Evolutionary conservation across 179 eudicot species (phyloP).

Genomic region (Silene coronaria): DNA sequence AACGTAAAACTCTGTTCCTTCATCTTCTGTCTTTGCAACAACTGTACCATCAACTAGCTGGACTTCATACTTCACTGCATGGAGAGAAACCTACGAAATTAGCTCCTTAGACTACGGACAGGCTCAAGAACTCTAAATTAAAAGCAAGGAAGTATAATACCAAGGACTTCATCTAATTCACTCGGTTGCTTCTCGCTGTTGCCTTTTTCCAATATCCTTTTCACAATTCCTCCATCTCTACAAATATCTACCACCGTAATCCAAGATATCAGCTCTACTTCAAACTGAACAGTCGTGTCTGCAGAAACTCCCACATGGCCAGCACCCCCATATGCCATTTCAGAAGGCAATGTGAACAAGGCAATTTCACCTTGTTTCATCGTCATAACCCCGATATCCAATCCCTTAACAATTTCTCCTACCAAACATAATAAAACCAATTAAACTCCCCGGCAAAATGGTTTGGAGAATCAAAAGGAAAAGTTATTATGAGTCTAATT

Average conservation of each 20-base stretch:
- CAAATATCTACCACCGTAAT: conserved; percentile 50
- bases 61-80: conserved; percentile 49
- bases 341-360: conserved; percentile 47
- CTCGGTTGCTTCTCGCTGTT: conserved; percentile 47
- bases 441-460: background rate
- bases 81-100: background rate
- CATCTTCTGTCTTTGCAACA: conserved; percentile 40
- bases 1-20: conserved; percentile 45
- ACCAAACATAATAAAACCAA: conserved; percentile 17
- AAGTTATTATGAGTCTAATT: background rate
- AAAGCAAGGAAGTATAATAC: conserved; percentile 23
- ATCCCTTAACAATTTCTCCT: conserved; percentile 40
- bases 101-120: background rate
- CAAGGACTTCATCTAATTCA: conserved; percentile 64
- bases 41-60: conserved; percentile 38
- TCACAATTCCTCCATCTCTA: conserved; percentile 65
- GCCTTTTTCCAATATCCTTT: conserved; percentile 45
- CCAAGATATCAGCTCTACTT: conserved; percentile 58
- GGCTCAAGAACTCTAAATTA: background rate
- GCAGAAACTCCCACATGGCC: conserved; percentile 34
- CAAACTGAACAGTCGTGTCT: conserved; percentile 37
- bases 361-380: conserved; percentile 61
- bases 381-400: conserved; percentile 45
- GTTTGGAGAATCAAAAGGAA: background rate
- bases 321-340: conserved; percentile 34